Evolutionary conservation across 495 filamentous ascomycete genomes (phyloP).

Genomic region (Penicillium coprophilum): DNA sequence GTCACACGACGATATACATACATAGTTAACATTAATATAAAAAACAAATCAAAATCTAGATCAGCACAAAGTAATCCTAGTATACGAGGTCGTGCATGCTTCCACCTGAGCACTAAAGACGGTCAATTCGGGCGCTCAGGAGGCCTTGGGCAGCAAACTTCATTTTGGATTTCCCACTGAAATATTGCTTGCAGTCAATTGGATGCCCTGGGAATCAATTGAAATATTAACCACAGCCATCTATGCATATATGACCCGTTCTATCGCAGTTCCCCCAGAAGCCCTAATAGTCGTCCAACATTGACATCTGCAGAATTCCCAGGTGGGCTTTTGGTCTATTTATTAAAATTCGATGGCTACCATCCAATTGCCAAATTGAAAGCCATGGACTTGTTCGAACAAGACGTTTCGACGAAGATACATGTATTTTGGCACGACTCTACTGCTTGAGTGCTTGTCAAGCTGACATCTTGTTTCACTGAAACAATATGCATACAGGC

Average conservation of each 20-base stretch:
- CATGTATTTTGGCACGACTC: too few species aligned
- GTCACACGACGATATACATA: background rate
- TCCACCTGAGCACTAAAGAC: background rate
- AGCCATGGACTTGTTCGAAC: background rate
- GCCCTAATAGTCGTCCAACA: background rate
- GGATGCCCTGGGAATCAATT: background rate
- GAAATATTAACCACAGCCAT: background rate
- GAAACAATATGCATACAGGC: background rate
- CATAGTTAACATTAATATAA: background rate
- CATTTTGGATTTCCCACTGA: background rate
- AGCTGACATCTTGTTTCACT: background rate
- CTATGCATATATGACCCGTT: background rate
- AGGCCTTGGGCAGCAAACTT: constrained; percentile 2
- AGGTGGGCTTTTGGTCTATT: background rate
- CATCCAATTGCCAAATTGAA: background rate
- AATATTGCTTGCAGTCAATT: background rate
- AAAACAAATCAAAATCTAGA: background rate
- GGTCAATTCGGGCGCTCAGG: background rate
- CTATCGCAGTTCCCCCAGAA: background rate
- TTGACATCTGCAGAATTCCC: background rate
- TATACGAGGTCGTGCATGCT: constrained; percentile 3
- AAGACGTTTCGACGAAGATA: background rate
- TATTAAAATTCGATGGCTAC: background rate
- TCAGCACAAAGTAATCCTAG: background rate
- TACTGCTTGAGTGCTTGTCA: background rate